These are phyloP conservation scores for Saccharomyces hybrid DNA, from an alignment of 1,139 yeast species.

Conservation along the genomic window DNA sequence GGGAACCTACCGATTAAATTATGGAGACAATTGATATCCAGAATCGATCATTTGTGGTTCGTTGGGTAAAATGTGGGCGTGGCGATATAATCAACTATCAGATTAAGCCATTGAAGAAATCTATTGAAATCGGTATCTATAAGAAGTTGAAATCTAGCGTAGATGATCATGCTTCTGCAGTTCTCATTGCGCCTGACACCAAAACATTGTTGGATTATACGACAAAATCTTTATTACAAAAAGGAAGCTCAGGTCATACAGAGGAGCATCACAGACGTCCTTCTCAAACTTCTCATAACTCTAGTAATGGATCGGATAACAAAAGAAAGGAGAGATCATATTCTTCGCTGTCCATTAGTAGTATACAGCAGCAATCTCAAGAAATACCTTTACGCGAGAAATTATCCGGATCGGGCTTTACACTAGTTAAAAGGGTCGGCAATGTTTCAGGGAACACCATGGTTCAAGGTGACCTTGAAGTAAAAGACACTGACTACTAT, in stretches of 20 bases:
- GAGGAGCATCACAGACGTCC: constrained; percentile 3
- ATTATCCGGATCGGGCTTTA: constrained; percentile 35
- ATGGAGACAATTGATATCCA: constrained; percentile 90
- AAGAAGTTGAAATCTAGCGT: constrained; percentile 22
- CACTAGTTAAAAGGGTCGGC: constrained; percentile 40
- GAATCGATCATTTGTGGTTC: constrained; percentile 78
- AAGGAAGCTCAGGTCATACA: constrained; percentile 14
- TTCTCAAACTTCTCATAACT: background rate
- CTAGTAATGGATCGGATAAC: background rate
- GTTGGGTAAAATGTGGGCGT: constrained; percentile 79
- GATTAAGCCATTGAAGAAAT: constrained; percentile 72
- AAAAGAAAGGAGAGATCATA: constrained; percentile 1
- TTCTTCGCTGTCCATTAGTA: constrained; percentile 24
- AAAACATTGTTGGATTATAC: constrained; percentile 22
- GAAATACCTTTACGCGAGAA: constrained; percentile 34
- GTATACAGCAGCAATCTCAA: constrained; percentile 28
- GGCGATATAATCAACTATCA: constrained; percentile 68
- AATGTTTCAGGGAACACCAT: constrained; percentile 46
- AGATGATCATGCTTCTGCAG: constrained; percentile 15
- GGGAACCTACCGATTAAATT: background rate
- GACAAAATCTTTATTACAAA: constrained; percentile 14
- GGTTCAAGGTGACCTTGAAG: constrained; percentile 55
- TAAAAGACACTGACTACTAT: constrained; percentile 44
- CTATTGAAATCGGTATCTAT: constrained; percentile 47
- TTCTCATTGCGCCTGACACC: constrained; percentile 26